Conservation (phyloP, 192 early-diverging fungal species). For the Dissophora ornata region DNA sequence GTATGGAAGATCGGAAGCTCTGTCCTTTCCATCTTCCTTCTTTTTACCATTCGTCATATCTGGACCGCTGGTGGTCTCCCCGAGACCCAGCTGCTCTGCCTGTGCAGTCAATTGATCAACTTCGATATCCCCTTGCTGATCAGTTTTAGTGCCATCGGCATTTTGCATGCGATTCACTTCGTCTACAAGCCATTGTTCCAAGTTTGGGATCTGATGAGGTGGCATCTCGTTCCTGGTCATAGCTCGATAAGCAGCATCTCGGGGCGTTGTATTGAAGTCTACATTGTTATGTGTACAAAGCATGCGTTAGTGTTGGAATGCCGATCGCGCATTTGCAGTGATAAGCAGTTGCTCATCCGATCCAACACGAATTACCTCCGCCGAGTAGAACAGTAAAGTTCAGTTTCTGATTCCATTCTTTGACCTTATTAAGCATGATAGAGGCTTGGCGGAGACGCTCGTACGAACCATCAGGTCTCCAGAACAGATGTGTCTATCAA, state of each 20-base stretch:
- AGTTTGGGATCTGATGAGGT: constrained; percentile 42
- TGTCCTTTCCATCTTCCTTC: not conserved
- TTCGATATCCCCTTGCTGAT: not conserved
- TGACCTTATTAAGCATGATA: constrained; percentile 38
- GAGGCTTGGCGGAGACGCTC: constrained; percentile 51
- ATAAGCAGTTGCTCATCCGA: no score
- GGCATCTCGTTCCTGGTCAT: constrained; percentile 62
- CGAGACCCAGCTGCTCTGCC: constrained; percentile 19
- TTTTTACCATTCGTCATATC: not conserved
- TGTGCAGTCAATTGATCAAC: constrained; percentile 18
- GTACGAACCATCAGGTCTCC: constrained; percentile 54
- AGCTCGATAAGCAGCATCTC: constrained; percentile 67
- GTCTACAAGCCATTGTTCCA: constrained; percentile 31
- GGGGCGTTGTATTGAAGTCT: constrained; percentile 71
- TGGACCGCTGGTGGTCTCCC: not conserved
- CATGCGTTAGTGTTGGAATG: no score
- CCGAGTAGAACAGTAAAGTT: constrained; percentile 44
- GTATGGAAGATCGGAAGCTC: constrained; percentile 32
- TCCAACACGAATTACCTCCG: no score
- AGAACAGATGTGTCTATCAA: constrained; percentile 50
- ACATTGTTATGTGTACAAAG: not conserved
- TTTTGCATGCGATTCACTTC: constrained; percentile 42
- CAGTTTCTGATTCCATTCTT: constrained; percentile 38
- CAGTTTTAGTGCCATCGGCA: constrained; percentile 5
- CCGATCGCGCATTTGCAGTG: no score